Conservation (phyloP, 805 yeast species). For the Candida andamanensis region DNA sequence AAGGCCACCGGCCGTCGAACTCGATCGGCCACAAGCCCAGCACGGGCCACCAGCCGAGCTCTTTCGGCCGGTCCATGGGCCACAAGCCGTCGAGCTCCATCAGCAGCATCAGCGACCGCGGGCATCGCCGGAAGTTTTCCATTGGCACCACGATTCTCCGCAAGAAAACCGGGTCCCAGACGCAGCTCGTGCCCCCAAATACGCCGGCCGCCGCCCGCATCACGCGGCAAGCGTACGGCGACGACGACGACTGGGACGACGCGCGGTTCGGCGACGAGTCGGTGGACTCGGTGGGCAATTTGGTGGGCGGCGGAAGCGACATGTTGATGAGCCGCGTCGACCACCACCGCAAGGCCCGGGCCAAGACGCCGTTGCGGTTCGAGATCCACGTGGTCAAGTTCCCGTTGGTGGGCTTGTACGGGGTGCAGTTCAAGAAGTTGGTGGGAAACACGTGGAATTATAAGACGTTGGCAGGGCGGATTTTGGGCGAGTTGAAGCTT, state of each 20-base stretch:
- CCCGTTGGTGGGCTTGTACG: constrained; percentile 83
- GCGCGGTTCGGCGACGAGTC: constrained; percentile 51
- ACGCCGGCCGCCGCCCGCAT: constrained; percentile 50
- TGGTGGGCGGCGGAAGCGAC: constrained; percentile 49
- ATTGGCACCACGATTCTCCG: constrained; percentile 54
- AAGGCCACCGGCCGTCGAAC: constrained; percentile 13
- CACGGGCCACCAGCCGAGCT: constrained; percentile 50
- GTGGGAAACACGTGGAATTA: constrained; percentile 95
- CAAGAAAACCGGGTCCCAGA: constrained; percentile 42
- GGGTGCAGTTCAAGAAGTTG: constrained; percentile 91
- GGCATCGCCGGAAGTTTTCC: constrained; percentile 59
- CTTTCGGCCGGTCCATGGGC: constrained; percentile 57
- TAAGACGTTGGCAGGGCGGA: constrained; percentile 83
- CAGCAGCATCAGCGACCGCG: constrained; percentile 14
- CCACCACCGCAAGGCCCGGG: constrained; percentile 44
- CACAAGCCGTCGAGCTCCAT: constrained; percentile 37
- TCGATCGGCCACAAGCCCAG: constrained; percentile 16
- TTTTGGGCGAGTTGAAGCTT: constrained; percentile 61
- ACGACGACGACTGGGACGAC: constrained; percentile 25
- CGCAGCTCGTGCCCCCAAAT: constrained; percentile 42
- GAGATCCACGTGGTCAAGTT: constrained; percentile 91
- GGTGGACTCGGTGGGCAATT: constrained; percentile 50
- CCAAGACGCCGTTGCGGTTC: constrained; percentile 62
- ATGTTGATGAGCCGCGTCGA: constrained; percentile 58
- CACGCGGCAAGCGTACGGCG: constrained; percentile 22